Base-by-base conservation (phyloP, 106 monocot species). In the Acorus gramineus region DNA sequence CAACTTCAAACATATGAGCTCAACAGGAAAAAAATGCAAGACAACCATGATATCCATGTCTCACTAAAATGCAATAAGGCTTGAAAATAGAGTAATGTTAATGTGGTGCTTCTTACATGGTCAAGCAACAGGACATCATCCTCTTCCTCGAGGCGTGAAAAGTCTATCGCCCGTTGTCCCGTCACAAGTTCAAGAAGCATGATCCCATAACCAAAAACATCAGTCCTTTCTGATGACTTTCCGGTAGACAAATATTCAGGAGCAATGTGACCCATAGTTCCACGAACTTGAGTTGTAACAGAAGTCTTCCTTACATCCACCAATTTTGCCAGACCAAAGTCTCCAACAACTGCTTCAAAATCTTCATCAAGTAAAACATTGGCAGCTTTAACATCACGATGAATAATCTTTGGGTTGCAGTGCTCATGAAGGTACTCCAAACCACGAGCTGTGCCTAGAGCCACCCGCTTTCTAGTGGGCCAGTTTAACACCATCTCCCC, bases 81-180 rank as follows among this genome's bases (percentile, higher is more conserved):
- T 6, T 43, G 5, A 0, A 3, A 11, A 59, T 51, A 52, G 9
- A 11, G 4, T 7, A 45, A n/a, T 52, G 48, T 14, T 3, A 5
- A 2, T 11, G 10, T 11, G 5, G 43, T 7, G 8, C 46, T 57
- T 50, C 81, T 87, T 79, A 96, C 95, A 81, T 91, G 90, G 63
- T 96, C 95, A 48, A 96, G 87, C 63, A 96, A 65, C 47, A 96
- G 68, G 4, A 96, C 95, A 74, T 95, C 90, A 63, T 95, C 95
- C 75, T 86, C 95, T 55, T 89, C 90, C 62, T 87, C 90, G 49
- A 95, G 70, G 47, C 95, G 81, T 2, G 90, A 78, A 65, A 95
- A 87, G 60, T 95, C 95, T 45, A 95, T 90, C 3, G 95, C 95
- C 44, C 95, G 86, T 54, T 95, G 95, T 28, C 28, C 28, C 28